Evolutionary conservation across 148 eudicot species (phyloP), one percentile per base, ranked within the genome.

Genomic region (Diospyros lotus): DNA sequence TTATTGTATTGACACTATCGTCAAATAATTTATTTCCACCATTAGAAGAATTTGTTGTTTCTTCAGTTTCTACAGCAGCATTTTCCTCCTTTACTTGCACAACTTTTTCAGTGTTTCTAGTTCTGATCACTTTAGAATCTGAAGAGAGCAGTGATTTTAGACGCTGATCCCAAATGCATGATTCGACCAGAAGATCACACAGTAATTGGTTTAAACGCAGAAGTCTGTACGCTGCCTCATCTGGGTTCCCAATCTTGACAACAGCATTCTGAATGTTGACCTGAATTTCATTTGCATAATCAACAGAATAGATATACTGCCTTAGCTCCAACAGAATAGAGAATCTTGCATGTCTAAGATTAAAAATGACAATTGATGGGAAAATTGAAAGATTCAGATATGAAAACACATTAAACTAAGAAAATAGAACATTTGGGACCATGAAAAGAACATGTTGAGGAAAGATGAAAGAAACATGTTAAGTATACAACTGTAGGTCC

Each of bases 81-180:
- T 28, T 62, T 65, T 68, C 56, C 54, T 73, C 56, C 58, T 68
- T 58, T 12, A 38, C 54, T 44, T 62, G 77, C 41, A 41, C 71
- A 60, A 45, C 75, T 48, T 18, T 58, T 60, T 81, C 63, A 71
- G 53, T 60, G 45, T 58, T 65, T 73, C 76, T 71, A 72, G 78
- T 39, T 18, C 62, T 61, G 70, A 71, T 54, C 39, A 76, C 74
- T 41, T 42, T 71, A 58, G 82, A 72, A 68, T 85, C 88, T 72
- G 89, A 87, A 60, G 94, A 90, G 76, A 86, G 80, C 63, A 95
- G 72, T 54, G 85, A 78, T 54, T 89, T 86, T 71, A 95, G 76
- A 66, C 98, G 91, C 12, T 76, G 84, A 81, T 90, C 88, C 98
- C 98, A 95, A 51, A 92, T 61, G 68, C 84, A 89, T 9, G 94